Evolutionary conservation across 169 alveolate genomes (phyloP).

Genomic region (Pseudocohnilembus persalinus): DNA sequence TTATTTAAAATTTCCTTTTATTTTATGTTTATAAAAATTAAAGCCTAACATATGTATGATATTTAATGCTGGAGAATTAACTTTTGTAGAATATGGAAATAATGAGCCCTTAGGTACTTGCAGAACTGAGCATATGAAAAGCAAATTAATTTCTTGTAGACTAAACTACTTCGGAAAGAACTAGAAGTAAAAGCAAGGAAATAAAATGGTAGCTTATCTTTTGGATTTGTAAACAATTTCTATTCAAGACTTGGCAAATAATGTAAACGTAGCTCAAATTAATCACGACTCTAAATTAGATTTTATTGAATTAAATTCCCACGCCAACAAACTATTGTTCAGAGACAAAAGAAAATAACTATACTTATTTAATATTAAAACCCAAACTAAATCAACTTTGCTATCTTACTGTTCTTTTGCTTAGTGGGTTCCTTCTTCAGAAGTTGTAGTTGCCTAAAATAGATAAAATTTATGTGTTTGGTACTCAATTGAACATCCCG

Average conservation of each 20-base stretch:
- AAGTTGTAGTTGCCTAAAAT: conserved; percentile 94
- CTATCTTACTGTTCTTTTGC: conserved; percentile 91
- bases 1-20: no score
- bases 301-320: conserved; percentile 87
- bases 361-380: conserved; percentile 85
- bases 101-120: conserved; percentile 90
- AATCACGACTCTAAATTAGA: conserved; percentile 90
- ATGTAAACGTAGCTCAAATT: conserved; percentile 83
- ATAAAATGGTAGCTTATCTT: conserved; percentile 88
- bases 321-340: conserved; percentile 87
- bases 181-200: conserved; percentile 42
- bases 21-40: no score
- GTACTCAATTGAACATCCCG: conserved; percentile 91
- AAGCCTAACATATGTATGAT: conserved; percentile 87
- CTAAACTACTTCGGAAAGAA: conserved; percentile 64
- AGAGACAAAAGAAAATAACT: conserved; percentile 92
- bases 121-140: conserved; percentile 91
- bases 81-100: conserved; percentile 92
- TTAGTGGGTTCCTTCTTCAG: conserved; percentile 94
- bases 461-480: conserved; percentile 91
- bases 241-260: conserved; percentile 84
- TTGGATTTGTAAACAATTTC: conserved; percentile 91
- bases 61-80: conserved; percentile 90
- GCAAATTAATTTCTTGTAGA: conserved; percentile 88
- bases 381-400: conserved; percentile 83